phyloP scores from a whole-genome alignment of 352 stramenopile genomes.

The Pythium grandisporangium region DNA sequence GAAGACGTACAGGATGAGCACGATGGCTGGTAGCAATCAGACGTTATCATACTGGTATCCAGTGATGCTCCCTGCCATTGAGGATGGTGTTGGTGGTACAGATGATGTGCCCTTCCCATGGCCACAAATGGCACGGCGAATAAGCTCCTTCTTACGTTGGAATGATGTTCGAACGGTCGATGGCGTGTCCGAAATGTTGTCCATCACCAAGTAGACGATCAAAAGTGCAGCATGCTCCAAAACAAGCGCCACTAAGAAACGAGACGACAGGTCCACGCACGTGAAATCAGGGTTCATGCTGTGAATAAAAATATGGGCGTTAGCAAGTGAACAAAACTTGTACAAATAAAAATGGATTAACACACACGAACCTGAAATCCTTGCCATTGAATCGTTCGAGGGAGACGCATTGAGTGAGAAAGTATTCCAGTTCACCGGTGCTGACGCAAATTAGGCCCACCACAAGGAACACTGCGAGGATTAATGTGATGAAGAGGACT shows the following conservation, averaged over 20 bases:
- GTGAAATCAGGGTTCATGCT: conserved; percentile 82
- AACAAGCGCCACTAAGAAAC: conserved; percentile 71
- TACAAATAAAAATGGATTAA: conserved; percentile 1
- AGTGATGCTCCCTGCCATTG: conserved; percentile 1
- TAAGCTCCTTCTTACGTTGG: conserved; percentile 80
- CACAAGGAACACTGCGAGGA: conserved; percentile 76
- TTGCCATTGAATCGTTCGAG: conserved; percentile 70
- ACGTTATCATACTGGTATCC: conserved; percentile 11
- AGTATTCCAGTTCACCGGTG: conserved; percentile 78
- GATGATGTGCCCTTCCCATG: conserved; percentile 30
- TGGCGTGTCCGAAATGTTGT: conserved; percentile 77
- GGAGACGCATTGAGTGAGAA: conserved; percentile 59
- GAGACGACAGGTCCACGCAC: conserved; percentile 63
- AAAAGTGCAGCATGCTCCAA: conserved; percentile 66
- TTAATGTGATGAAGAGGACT: conserved; percentile 75
- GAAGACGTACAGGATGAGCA: too few relatives aligned
- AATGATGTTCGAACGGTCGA: conserved; percentile 69
- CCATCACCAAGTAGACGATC: conserved; percentile 68
- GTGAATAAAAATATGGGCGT: too few relatives aligned
- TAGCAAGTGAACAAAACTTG: conserved; percentile 1
- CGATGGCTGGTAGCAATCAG: too few relatives aligned
- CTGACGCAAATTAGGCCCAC: conserved; percentile 81
- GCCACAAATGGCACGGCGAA: conserved; percentile 73
- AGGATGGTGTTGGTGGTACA: conserved; percentile 14
- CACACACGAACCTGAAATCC: conserved; percentile 59